Conservation (phyloP, 495 filamentous ascomycete genomes). For the Annulohypoxylon stygium region DNA sequence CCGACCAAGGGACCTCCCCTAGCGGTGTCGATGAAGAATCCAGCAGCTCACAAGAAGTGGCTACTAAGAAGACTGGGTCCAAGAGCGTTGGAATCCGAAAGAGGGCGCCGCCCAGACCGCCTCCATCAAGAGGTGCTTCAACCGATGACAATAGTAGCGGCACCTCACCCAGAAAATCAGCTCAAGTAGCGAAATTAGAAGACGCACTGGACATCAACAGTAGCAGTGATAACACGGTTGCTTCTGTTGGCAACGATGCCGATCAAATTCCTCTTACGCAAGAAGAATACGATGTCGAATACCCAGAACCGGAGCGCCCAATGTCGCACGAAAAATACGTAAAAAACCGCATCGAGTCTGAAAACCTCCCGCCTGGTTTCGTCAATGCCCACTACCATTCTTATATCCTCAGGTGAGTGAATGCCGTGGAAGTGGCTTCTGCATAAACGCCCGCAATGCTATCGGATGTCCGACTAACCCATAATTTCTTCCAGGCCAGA, state of each 20-base stretch:
- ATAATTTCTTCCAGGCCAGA: constrained; percentile 71
- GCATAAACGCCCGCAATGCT: background rate
- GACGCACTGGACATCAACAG: constrained; percentile 44
- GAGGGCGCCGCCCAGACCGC: constrained; percentile 23
- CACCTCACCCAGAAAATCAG: background rate
- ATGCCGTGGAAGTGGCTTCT: background rate
- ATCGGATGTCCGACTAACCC: constrained; percentile 34
- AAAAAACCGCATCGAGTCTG: constrained; percentile 66
- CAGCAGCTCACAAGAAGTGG: background rate
- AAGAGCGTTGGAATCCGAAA: constrained; percentile 24
- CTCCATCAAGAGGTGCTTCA: background rate
- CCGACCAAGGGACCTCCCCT: constrained; percentile 13
- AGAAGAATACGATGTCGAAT: constrained; percentile 35
- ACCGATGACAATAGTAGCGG: background rate
- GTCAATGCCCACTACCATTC: constrained; percentile 66
- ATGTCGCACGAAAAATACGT: constrained; percentile 75
- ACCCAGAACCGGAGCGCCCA: constrained; percentile 56
- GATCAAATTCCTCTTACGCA: constrained; percentile 48
- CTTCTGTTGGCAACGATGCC: constrained; percentile 7
- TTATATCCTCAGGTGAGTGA: constrained; percentile 81
- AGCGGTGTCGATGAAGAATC: constrained; percentile 7
- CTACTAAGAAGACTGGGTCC: background rate
- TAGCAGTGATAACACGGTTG: constrained; percentile 20
- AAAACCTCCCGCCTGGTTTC: constrained; percentile 76
- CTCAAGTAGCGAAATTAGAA: constrained; percentile 4